Evolutionary conservation across 768 basidiomycete genomes (phyloP), one percentile per base, ranked within the genome.

Genomic region (Mycena floridula): DNA sequence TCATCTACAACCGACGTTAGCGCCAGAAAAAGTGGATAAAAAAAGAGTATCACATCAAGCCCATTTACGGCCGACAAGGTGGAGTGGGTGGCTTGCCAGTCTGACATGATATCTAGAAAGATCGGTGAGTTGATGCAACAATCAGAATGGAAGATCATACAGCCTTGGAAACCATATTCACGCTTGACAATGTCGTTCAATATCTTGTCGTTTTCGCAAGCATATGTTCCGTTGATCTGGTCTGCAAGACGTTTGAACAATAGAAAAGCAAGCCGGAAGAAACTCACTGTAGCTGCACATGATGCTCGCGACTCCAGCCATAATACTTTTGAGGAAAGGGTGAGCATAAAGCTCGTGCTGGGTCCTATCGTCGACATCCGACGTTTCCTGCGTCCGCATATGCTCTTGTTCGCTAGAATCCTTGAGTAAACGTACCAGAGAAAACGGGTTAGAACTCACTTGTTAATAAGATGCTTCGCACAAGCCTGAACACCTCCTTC

Each of bases 401-500:
- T 79, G 74, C 55, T 86, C 83, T 63, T 86, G 84, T 58, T 86
- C 84, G 54, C 81, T 85, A 45, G 11, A 13, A 42, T 20, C n/a
- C n/a, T n/a, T n/a, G n/a, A n/a, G n/a, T n/a, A n/a, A n/a, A n/a
- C n/a, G n/a, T n/a, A n/a, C n/a, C n/a, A n/a, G n/a, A n/a, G n/a
- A n/a, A n/a, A n/a, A n/a, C 7, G 7, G 7, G n/a, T 9, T 15
- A 22, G 12, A 16, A 67, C 77, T 26, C 44, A 85, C 83, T 87
- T 87, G 62, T 82, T 79, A 50, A 90, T 73, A 41, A 74, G 77
- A 60, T 93, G 90, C 61, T 93, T 93, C 9, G 88, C 89, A 47
- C 85, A 89, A 0, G 90, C 89, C 57, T 90, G 87, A 0, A 92
- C 85, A 28, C 92, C 92, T 7, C 65, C 73, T 20, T 66, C 54